Base-by-base conservation (phyloP, 495 filamentous ascomycete genomes). In the Staphylotrichum longicolle region DNA sequence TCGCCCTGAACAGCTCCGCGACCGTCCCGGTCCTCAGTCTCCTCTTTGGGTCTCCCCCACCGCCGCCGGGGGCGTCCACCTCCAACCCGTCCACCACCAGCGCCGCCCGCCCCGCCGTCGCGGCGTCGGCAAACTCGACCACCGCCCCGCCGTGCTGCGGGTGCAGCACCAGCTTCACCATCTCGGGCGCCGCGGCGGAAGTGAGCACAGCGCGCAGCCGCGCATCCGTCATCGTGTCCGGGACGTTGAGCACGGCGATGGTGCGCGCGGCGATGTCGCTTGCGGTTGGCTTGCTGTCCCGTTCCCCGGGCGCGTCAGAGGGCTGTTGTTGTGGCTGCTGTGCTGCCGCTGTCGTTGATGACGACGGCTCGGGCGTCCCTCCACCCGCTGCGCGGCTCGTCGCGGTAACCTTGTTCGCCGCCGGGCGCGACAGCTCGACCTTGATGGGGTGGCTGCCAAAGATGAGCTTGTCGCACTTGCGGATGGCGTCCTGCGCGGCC, bases 131-230 rank as follows among this genome's bases (percentile, higher is more conserved):
- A 68, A 86, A 96, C 69, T 98, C 94, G 47, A 96, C 80, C 54
- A 93, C 87, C 9, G 92, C 94, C n/a, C 94, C 93, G 64, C 86
- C 83, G 60, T 94, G 89, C 54, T 90, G 83, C 3, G 91, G 91
- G 44, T 88, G 85, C 3, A 93, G 79, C 5, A 83, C 77, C 5
- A 83, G 69, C 63, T 91, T 92, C 68, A 87, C 82, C 3, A 82
- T 80, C 3, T 80, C 37, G 2, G 10, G 2, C 12, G 33, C n/a
- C 1, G 15, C 61, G 41, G 88, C 82, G 10, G 83, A 81, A 60
- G 89, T 87, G 8, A 87, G 82, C 12, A 81, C 68, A 45, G 84
- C 80, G n/a, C 82, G 80, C 34, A 91, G 80, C 66, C 89, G 88
- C 14, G 81, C 78, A 58, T 88, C 86, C 67, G 88, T 91, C 65